Evolutionary conservation across 2,329 filamentous ascomycete species (phyloP), one percentile per base, ranked within the genome.

Genomic region (Cylindrodendrum hubeiense): DNA sequence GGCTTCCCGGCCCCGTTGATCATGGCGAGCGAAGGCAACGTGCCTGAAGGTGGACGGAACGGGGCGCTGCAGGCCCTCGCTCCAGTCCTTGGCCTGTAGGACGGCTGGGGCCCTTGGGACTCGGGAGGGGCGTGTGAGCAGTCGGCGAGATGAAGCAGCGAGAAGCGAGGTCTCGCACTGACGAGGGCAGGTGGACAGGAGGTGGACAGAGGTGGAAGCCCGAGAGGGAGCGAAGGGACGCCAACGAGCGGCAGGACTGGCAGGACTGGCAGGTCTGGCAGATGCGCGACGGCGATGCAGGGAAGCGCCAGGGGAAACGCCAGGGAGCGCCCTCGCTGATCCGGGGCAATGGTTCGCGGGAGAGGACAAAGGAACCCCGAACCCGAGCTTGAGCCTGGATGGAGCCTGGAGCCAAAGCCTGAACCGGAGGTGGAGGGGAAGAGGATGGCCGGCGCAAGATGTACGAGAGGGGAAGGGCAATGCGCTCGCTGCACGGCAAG

Each of bases 1-100:
- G 64, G 65, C 59, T 67, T 74, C 61, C 64, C 73, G 67, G 65
- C 67, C 68, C 71, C 72, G 71, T 74, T 71, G 60, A 71, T 68
- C 72, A 74, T 74, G 69, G 71, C 55, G 57, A 59, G 51, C 37
- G 55, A 43, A 64, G 55, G 61, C 61, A 64, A 54, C 53, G 61
- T 46, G 62, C 44, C 46, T 39, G 44, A 43, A 43, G 47, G 51
- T 58, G 54, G 44, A 47, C 49, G 37, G 54, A 54, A 43, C 43
- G 52, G 54, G 52, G 46, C 43, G 58, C 15, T 43, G 63, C 53
- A 63, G 39, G 21, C 53, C 57, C 51, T 65, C 26, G 30, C 46
- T 60, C 49, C 56, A 52, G 53, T 33, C 50, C 44, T 50, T 26
- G 37, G 37, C 37, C 8, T 39, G 37, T n/a, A n/a, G 15, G 37